Base-by-base conservation (phyloP, 345 rosid genomes). In the Hibiscus syriacus region DNA sequence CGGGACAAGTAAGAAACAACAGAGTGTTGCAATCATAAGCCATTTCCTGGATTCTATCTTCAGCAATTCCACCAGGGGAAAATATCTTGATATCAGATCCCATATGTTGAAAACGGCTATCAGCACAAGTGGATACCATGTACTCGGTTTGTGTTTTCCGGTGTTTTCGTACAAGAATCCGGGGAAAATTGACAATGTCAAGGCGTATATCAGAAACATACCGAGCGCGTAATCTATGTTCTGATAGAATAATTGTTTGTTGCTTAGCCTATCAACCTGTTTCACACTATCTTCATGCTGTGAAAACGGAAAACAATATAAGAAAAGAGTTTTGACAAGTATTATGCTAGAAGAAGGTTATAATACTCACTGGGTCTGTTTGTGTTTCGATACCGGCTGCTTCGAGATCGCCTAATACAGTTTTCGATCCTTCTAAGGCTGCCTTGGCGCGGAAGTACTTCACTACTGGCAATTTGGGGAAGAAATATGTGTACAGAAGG, bases 111-210 rank as follows among this genome's bases (percentile, higher is more conserved):
- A 90, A 82, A 73, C 70, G 0, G 96, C 88, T 7, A 89, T 29
- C 26, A 93, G 74, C 59, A 90, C 92, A 30, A 93, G 86, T 0
- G 84, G 67, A 53, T 90, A 93, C 91, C 98, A 89, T 12, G 46
- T 0, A 0, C 93, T 90, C 55, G 86, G 68, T 45, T 77, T 66
- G 58, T 93, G 96, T 6, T 74, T 2, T 14, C 96, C 98, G 0
- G 96, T 90, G 70, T 93, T 80, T 78, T 93, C 97, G 10, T 61
- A 88, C 22, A 93, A 45, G 80, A 93, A 90, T 1, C 98, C 94
- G 0, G 97, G 98, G 57, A 90, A 87, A 25, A 93, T 89, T 0
- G 97, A 81, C 25, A 89, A 61, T 41, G 97, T 89, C 41, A 88
- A 73, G 12, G 86, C 85, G 53, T 87, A 90, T 36, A 84, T 83